Evolutionary conservation across 2,329 filamentous ascomycete genomes (phyloP).

Genomic region (Neopestalotiopsis sp.): DNA sequence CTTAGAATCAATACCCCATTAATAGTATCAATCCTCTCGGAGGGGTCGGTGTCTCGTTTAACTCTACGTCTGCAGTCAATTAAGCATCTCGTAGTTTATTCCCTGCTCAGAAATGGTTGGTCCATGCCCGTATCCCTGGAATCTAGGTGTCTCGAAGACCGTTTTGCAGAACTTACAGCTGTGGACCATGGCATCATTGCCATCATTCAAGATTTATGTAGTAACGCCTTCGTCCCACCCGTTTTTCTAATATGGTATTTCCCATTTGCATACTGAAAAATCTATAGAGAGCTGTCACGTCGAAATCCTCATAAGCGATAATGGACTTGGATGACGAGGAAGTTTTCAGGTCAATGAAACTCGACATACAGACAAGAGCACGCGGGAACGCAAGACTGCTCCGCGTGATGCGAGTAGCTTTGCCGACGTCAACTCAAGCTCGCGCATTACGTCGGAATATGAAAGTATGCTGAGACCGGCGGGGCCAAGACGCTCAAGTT

Average conservation of each 20-base stretch:
- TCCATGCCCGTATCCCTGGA: not conserved
- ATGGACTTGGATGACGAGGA: too few species aligned
- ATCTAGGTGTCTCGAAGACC: not conserved
- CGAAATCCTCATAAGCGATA: too few species aligned
- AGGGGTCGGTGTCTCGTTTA: not conserved
- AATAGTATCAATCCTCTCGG: not conserved
- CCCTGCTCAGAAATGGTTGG: not conserved
- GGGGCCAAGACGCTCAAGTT: not conserved
- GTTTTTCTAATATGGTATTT: not conserved
- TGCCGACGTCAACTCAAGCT: constrained; percentile 1
- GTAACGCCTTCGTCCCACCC: not conserved
- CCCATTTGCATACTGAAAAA: too few species aligned
- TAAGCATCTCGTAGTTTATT: not conserved
- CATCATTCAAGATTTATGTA: not conserved
- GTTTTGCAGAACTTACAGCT: not conserved
- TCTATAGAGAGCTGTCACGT: too few species aligned
- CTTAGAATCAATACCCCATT: constrained; percentile 38
- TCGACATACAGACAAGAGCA: too few species aligned
- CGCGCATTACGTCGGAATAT: not conserved
- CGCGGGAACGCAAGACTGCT: not conserved
- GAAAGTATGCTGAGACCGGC: not conserved
- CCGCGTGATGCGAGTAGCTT: not conserved
- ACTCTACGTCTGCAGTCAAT: not conserved
- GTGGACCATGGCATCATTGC: not conserved
- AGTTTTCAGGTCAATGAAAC: too few species aligned